Base-by-base conservation (phyloP, 192 early-diverging fungal species). In the Coemansia sp. region DNA sequence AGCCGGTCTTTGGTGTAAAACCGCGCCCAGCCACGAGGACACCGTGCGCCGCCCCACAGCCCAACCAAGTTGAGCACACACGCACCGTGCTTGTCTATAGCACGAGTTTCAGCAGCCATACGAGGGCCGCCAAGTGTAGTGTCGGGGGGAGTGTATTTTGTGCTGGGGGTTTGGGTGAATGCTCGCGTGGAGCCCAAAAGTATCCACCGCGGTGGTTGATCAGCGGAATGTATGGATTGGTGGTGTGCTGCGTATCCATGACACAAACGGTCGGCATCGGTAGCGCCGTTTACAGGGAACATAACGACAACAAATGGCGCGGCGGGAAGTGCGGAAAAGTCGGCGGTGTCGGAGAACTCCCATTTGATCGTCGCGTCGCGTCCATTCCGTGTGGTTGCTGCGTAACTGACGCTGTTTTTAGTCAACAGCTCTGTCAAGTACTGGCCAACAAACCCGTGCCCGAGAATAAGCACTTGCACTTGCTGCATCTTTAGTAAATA, bases 11-110 rank as follows among this genome's bases (percentile, higher is more conserved):
- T 64, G 20, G 55, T 64, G 28, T 72, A 81, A 44, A 75, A 72
- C 21, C 74, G 69, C 6, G 63, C 60, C 78, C 78, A 81, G 9
- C 63, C 56, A 10, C 64, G 40, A 0, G 78, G 78, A 10, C 51
- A 56, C 4, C 78, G 69, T 21, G 62, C 66, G 54, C 78, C 74
- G 51, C 78, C 78, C 78, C 78, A 81, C 42, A 81, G 64, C 2
- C 78, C 78, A 14, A 62, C 78, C 40, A 81, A 51, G 25, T 75
- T 81, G 14, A 81, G 65, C 48, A 81, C 78, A 11, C 61, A 57
- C 0, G 65, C 78, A 14, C 31, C 56, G 37, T 53, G 38, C 22
- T 61, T 21, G 10, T 46, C 42, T 10, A 75, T 66, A 17, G 72
- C 40, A 21, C 49, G 62, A 49, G 71, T 65, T 15, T 81, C 78